Percentiles rank a stretch among this genome's conserved stretches.
These are phyloP conservation scores for Talaromyces amestolkiae DNA, from an alignment of 2,329 filamentous ascomycete genomes.

Conservation along the genomic window DNA sequence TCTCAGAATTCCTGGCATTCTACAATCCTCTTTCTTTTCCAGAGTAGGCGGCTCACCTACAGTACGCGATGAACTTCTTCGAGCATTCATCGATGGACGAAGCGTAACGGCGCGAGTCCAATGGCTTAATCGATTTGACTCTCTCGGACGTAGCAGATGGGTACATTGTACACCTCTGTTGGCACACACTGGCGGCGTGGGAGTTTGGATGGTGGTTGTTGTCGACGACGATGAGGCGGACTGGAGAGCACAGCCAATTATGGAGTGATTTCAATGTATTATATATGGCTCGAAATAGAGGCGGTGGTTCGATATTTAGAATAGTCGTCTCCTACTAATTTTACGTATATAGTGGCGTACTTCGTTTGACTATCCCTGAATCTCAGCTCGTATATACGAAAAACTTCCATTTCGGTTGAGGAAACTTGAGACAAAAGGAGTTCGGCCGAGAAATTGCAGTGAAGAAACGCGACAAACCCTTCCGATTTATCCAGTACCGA, in stretches of 20 bases:
- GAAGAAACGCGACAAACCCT: neutral
- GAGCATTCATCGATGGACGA: conserved; percentile 65
- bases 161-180: conserved; percentile 74
- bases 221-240: conserved; percentile 62
- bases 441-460: neutral
- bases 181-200: conserved; percentile 64
- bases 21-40: conserved; percentile 56
- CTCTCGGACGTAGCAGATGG: conserved; percentile 65
- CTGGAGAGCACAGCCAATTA: conserved; percentile 5
- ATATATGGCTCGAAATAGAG: neutral
- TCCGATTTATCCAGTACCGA: neutral
- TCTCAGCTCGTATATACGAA: neutral
- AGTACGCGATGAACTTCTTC: conserved; percentile 53
- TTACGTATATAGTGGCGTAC: neutral
- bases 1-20: conserved; percentile 64
- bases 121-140: conserved; percentile 59
- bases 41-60: conserved; percentile 49
- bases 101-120: conserved; percentile 73
- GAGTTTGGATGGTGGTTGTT: conserved; percentile 76
- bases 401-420: neutral
- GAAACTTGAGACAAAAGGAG: neutral
- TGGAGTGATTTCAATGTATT: neutral
- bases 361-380: neutral
- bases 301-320: neutral
- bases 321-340: neutral